phyloP scores from a whole-genome alignment of 805 yeast genomes.

The Gaillardinia entomophila region DNA sequence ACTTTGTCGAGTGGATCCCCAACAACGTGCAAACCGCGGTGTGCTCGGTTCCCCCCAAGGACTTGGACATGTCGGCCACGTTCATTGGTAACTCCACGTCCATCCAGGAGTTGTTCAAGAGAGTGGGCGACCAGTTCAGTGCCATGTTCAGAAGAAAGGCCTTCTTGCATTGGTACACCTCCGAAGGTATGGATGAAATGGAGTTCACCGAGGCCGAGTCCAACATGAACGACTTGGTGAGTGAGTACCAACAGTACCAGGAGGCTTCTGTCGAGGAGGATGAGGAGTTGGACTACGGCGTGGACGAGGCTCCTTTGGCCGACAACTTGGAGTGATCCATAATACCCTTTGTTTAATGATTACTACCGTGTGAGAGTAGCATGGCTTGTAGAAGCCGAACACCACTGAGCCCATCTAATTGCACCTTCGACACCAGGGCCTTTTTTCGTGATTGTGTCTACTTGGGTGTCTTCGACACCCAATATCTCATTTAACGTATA shows the following conservation, averaged over 20 bases:
- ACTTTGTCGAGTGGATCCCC: slow-evolving; percentile 95
- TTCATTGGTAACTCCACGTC: slow-evolving; percentile 92
- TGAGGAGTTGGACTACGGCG: slow-evolving; percentile 62
- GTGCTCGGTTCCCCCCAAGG: slow-evolving; percentile 85
- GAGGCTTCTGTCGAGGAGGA: slow-evolving; percentile 74
- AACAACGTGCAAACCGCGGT: slow-evolving; percentile 92
- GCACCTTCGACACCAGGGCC: no score
- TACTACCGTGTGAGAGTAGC: neutral
- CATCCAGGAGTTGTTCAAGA: slow-evolving; percentile 82
- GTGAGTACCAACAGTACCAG: slow-evolving; percentile 89
- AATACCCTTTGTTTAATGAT: slow-evolving; percentile 4
- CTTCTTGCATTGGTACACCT: slow-evolving; percentile 93
- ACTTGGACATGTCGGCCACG: slow-evolving; percentile 83
- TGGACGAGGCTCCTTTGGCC: slow-evolving; percentile 57
- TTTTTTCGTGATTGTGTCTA: no score
- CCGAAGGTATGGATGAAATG: slow-evolving; percentile 94
- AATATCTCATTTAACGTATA: neutral
- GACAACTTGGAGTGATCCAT: slow-evolving; percentile 37
- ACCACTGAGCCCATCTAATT: no score
- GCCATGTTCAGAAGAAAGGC: slow-evolving; percentile 94
- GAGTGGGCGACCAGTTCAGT: slow-evolving; percentile 84
- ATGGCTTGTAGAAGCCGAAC: neutral
- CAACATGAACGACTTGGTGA: slow-evolving; percentile 81
- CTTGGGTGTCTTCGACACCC: no score
- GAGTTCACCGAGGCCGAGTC: slow-evolving; percentile 94